Conservation (phyloP, 1,284 basidiomycete species). For the Farysia itapuensis region DNA sequence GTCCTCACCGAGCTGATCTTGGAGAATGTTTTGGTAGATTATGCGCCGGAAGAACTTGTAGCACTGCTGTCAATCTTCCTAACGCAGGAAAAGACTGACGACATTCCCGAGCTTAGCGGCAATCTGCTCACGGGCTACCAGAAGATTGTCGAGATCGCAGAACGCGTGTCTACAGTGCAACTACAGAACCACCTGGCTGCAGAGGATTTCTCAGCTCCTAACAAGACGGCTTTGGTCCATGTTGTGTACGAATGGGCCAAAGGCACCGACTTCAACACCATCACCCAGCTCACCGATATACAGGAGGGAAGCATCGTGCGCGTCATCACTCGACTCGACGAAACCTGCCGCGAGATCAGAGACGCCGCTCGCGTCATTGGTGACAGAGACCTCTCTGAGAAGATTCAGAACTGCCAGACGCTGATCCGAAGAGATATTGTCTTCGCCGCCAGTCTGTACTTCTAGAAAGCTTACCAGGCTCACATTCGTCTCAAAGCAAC, state of each 20-base stretch:
- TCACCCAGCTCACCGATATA: conserved; percentile 88
- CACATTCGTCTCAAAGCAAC: no score
- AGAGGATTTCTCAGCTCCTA: conserved; percentile 41
- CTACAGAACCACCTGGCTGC: conserved; percentile 67
- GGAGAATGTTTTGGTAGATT: conserved; percentile 86
- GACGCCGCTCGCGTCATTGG: conserved; percentile 97
- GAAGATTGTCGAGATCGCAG: conserved; percentile 77
- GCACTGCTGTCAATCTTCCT: conserved; percentile 93
- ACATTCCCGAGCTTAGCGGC: conserved; percentile 76
- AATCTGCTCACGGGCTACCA: conserved; percentile 74
- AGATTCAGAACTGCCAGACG: conserved; percentile 93
- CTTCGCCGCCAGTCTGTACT: conserved; percentile 55
- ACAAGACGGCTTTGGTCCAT: conserved; percentile 73
- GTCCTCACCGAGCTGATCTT: conserved; percentile 94
- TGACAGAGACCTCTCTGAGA: conserved; percentile 89
- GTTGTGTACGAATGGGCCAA: conserved; percentile 99
- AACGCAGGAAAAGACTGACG: conserved; percentile 94
- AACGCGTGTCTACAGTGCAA: conserved; percentile 78
- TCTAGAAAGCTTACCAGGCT: no score
- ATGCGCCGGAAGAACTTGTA: conserved; percentile 94
- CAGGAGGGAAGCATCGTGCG: conserved; percentile 96
- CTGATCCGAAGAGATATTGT: conserved; percentile 68
- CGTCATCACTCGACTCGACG: conserved; percentile 91
- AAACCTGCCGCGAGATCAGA: conserved; percentile 93
- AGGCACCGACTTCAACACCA: conserved; percentile 96